phyloP scores from a whole-genome alignment of 345 rosid species.

The Lepidium didymum region DNA sequence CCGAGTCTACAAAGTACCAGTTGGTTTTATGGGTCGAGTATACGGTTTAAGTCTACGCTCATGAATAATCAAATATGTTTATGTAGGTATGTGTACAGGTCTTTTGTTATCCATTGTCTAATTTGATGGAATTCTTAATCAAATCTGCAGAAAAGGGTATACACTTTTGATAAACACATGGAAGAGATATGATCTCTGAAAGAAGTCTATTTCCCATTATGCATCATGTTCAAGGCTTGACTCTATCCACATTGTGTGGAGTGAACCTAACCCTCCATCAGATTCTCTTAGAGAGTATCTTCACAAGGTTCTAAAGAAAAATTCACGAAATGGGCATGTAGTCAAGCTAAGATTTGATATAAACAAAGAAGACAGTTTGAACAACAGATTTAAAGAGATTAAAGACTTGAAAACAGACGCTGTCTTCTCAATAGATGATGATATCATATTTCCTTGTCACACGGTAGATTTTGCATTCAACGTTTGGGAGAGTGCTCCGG shows the following conservation, averaged over 20 bases:
- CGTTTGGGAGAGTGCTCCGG: constrained; percentile 89
- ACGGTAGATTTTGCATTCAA: constrained; percentile 77
- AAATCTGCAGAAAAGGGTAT: constrained; percentile 60
- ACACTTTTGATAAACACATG: constrained; percentile 84
- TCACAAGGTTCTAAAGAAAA: constrained; percentile 35
- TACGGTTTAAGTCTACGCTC: not conserved
- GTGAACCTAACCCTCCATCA: constrained; percentile 91
- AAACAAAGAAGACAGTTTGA: constrained; percentile 86
- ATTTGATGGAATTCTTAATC: not conserved
- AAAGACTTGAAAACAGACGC: constrained; percentile 72
- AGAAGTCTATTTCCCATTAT: constrained; percentile 80
- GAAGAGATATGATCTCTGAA: constrained; percentile 90
- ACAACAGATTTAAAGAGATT: constrained; percentile 85
- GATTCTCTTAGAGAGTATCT: constrained; percentile 50
- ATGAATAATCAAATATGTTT: not conserved
- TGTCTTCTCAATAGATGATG: constrained; percentile 89
- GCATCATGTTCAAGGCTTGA: constrained; percentile 62
- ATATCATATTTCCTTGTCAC: constrained; percentile 82
- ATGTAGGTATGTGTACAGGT: too few species aligned
- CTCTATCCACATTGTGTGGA: constrained; percentile 94
- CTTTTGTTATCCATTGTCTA: not conserved
- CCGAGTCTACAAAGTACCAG: not conserved
- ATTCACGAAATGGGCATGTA: constrained; percentile 37
- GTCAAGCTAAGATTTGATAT: constrained; percentile 66
- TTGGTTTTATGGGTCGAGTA: not conserved